Evolutionary conservation across 768 basidiomycete genomes (phyloP).

Genomic region (Russula sp.): DNA sequence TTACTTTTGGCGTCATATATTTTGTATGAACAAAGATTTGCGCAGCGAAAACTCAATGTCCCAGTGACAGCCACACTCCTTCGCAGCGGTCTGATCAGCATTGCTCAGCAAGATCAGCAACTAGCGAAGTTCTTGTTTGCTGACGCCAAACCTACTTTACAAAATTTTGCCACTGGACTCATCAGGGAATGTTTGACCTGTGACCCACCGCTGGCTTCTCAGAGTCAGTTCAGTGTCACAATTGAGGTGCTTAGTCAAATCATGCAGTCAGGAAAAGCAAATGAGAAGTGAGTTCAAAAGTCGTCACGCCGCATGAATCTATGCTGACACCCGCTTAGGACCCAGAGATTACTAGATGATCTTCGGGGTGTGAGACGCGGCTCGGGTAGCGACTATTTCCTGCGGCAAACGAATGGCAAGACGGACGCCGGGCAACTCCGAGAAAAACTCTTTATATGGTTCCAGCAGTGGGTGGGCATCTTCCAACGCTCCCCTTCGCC

Average conservation of each 20-base stretch:
- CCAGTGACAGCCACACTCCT: slow-evolving; percentile 88
- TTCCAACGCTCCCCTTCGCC: slow-evolving; percentile 87
- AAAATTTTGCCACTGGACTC: slow-evolving; percentile 76
- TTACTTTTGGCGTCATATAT: not conserved
- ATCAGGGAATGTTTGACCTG: slow-evolving; percentile 81
- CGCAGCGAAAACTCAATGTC: slow-evolving; percentile 91
- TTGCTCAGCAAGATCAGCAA: slow-evolving; percentile 79
- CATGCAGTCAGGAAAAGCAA: slow-evolving; percentile 66
- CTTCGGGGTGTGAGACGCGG: slow-evolving; percentile 59
- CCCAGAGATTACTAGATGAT: slow-evolving; percentile 71
- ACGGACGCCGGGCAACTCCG: slow-evolving; percentile 70
- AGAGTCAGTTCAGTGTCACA: slow-evolving; percentile 70
- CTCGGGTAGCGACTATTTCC: slow-evolving; percentile 36
- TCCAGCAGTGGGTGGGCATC: slow-evolving; percentile 93
- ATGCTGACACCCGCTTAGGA: slow-evolving; percentile 38
- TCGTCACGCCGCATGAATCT: not conserved
- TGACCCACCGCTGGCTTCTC: slow-evolving; percentile 75
- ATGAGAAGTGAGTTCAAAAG: slow-evolving; percentile 64
- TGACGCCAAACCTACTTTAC: slow-evolving; percentile 68
- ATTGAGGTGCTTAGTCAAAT: slow-evolving; percentile 79
- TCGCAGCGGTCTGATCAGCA: slow-evolving; percentile 73
- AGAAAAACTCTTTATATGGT: slow-evolving; percentile 71
- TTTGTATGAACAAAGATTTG: slow-evolving; percentile 14
- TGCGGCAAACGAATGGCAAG: slow-evolving; percentile 47
- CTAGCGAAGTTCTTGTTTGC: slow-evolving; percentile 78